Evolutionary conservation across 441 rosid species (phyloP).

Genomic region (Jatropha podagrica): DNA sequence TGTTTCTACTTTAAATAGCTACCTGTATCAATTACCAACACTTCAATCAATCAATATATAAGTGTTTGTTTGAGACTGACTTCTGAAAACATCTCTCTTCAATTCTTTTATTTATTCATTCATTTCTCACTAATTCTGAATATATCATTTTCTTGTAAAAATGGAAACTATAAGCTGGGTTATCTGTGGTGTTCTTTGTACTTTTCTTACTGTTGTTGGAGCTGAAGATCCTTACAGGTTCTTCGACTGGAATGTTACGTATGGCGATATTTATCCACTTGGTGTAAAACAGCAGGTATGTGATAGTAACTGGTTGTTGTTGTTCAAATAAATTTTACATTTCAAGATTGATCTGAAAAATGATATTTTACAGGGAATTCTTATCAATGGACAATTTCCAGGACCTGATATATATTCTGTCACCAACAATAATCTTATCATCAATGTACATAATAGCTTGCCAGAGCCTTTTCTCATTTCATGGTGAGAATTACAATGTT

Average conservation of each 20-base stretch:
- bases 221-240: conserved; percentile 74
- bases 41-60: neutral
- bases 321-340: neutral
- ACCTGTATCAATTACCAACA: neutral
- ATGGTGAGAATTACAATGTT: conserved; percentile 19
- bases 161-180: neutral
- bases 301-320: neutral
- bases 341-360: neutral
- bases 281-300: conserved; percentile 70
- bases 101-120: neutral
- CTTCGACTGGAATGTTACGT: conserved; percentile 79
- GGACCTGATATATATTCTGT: conserved; percentile 83
- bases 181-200: neutral
- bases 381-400: conserved; percentile 84
- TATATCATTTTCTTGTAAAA: neutral
- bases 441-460: conserved; percentile 58
- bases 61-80: neutral
- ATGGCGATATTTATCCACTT: conserved; percentile 74
- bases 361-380: conserved; percentile 54
- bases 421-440: conserved; percentile 78
- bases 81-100: neutral
- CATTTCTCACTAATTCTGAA: too few species aligned
- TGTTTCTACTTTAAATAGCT: neutral
- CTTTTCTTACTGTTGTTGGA: conserved; percentile 1
- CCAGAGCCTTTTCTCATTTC: conserved; percentile 36